Conservation (phyloP, 116 monocot species). For the Zostera marina region DNA sequence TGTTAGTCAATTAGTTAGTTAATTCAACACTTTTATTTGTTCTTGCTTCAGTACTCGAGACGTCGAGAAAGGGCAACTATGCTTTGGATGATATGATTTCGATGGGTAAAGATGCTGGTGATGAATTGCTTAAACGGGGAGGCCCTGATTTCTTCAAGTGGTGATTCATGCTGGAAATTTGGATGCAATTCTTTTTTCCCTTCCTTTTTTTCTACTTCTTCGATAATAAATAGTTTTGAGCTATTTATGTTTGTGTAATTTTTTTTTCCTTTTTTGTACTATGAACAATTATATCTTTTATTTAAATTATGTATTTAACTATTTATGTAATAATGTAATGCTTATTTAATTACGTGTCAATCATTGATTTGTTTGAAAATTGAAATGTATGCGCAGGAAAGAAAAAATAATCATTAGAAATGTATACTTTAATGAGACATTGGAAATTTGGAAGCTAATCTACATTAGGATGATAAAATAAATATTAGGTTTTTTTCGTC, state of each 20-base stretch:
- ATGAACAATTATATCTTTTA: neutral
- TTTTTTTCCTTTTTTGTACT: too few species aligned
- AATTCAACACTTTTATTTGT: neutral
- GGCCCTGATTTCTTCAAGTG: slow-evolving; percentile 72
- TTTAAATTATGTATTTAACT: neutral
- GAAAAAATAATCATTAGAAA: too few species aligned
- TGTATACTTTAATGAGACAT: neutral
- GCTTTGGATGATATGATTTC: slow-evolving; percentile 51
- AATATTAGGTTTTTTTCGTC: neutral
- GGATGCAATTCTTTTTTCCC: neutral
- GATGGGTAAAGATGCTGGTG: slow-evolving; percentile 85
- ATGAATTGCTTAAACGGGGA: slow-evolving; percentile 50
- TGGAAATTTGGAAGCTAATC: too few species aligned
- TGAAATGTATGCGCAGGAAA: neutral
- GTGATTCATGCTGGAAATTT: slow-evolving; percentile 10
- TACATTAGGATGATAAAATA: too few species aligned
- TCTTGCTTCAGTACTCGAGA: slow-evolving; percentile 54
- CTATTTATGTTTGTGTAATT: too few species aligned
- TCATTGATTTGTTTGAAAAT: too few species aligned
- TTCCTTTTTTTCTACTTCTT: neutral
- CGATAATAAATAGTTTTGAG: too few species aligned
- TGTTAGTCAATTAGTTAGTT: neutral
- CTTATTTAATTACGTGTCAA: too few species aligned
- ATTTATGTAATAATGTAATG: too few species aligned
- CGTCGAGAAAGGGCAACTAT: slow-evolving; percentile 54